A percentile compares a stretch with the other conserved stretches of the same genome.
Conservation (phyloP, 345 rosid species). For the Euphorbia tirucalli region DNA sequence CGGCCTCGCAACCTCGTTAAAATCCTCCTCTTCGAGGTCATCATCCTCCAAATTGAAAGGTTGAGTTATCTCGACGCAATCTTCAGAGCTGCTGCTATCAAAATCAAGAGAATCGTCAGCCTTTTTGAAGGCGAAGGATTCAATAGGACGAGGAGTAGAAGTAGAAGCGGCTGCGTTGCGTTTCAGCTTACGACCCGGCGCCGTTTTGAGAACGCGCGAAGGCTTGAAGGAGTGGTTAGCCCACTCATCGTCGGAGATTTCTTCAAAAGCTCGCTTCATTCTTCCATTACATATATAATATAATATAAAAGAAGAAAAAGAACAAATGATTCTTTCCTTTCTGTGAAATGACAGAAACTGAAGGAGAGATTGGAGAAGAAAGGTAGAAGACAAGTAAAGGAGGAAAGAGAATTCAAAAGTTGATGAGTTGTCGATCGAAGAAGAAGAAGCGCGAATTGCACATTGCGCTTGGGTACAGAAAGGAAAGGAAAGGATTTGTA, state of each 20-base stretch:
- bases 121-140: conserved; percentile 64
- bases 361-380: background rate
- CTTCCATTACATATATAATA: background rate
- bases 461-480: background rate
- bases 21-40: conserved; percentile 26
- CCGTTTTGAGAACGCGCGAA: conserved; percentile 58
- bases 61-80: conserved; percentile 44
- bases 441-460: conserved; percentile 4
- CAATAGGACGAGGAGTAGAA: conserved; percentile 59
- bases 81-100: conserved; percentile 29
- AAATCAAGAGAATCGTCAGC: background rate
- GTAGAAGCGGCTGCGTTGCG: conserved; percentile 23
- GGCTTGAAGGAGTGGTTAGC: conserved; percentile 65
- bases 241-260: conserved; percentile 97
- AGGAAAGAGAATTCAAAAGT: background rate
- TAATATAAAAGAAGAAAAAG: background rate
- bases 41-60: conserved; percentile 45
- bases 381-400: background rate
- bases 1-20: conserved; percentile 20
- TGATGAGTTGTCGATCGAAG: background rate
- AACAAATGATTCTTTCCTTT: background rate
- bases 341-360: background rate
- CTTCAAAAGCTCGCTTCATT: conserved; percentile 73
- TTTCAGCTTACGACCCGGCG: background rate
- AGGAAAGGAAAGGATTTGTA: too few species aligned